These are phyloP conservation scores for Penicillium concentricum DNA, from an alignment of 2,329 filamentous ascomycete species.

Conservation along the genomic window DNA sequence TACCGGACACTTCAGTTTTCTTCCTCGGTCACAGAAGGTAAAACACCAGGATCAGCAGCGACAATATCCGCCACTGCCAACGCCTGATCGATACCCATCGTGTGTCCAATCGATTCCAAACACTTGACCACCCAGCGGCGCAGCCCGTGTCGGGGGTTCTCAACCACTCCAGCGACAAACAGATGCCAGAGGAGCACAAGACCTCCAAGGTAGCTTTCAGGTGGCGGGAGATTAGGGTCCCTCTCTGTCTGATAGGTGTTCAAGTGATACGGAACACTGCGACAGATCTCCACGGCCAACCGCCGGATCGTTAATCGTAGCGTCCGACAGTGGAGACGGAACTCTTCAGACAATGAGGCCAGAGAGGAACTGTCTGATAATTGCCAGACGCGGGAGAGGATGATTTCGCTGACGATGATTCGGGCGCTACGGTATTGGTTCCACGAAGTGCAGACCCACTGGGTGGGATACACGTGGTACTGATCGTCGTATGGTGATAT, in stretches of 20 bases:
- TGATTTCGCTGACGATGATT: slow-evolving; percentile 54
- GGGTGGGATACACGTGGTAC: slow-evolving; percentile 57
- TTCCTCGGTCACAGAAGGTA: slow-evolving; percentile 22
- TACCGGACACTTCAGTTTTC: slow-evolving; percentile 11
- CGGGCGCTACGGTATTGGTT: slow-evolving; percentile 60
- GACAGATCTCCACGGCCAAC: slow-evolving; percentile 38
- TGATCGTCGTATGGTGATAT: slow-evolving; percentile 46
- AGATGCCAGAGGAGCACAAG: slow-evolving; percentile 40
- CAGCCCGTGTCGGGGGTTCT: slow-evolving; percentile 26
- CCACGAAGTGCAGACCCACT: slow-evolving; percentile 57
- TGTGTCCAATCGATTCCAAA: slow-evolving; percentile 34
- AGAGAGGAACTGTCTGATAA: slow-evolving; percentile 24
- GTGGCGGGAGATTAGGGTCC: slow-evolving; percentile 16
- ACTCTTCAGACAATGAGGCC: slow-evolving; percentile 27
- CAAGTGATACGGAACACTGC: slow-evolving; percentile 38
- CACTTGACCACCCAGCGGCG: slow-evolving; percentile 35
- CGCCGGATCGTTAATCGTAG: slow-evolving; percentile 29
- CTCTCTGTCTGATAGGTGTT: slow-evolving; percentile 22
- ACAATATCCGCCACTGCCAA: slow-evolving; percentile 37
- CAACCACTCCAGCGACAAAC: slow-evolving; percentile 35
- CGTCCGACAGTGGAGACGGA: slow-evolving; percentile 31
- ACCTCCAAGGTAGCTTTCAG: slow-evolving; percentile 33
- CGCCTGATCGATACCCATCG: slow-evolving; percentile 41
- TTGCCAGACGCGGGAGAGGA: slow-evolving; percentile 36
- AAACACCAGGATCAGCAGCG: slow-evolving; percentile 26